These are phyloP conservation scores for Ogataea pilisensis DNA, from an alignment of 805 yeast genomes.

Conservation along the genomic window DNA sequence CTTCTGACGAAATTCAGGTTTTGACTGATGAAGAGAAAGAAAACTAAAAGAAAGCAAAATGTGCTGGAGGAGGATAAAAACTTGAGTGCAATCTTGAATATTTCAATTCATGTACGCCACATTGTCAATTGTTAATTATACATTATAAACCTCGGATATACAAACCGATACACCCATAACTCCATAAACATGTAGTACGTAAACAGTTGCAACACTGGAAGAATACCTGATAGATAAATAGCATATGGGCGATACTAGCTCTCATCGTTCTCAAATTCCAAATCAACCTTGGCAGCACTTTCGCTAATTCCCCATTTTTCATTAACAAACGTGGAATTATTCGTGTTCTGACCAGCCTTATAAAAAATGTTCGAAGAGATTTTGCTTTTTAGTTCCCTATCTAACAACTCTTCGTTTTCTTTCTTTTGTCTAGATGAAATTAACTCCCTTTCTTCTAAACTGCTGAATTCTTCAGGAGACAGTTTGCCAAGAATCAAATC, in stretches of 20 bases:
- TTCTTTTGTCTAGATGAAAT: constrained; percentile 25
- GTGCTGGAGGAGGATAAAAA: too few species aligned
- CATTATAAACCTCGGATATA: too few species aligned
- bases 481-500: constrained; percentile 18
- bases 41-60: too few species aligned
- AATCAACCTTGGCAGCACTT: constrained; percentile 32
- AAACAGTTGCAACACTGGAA: too few species aligned
- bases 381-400: constrained; percentile 28
- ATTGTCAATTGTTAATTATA: too few species aligned
- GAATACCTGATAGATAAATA: too few species aligned
- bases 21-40: background rate
- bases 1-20: too few species aligned
- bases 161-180: too few species aligned
- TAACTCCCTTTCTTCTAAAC: constrained; percentile 20
- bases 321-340: constrained; percentile 22
- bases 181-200: too few species aligned
- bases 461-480: constrained; percentile 19
- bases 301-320: constrained; percentile 35
- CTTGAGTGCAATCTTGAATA: too few species aligned
- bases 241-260: too few species aligned
- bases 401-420: constrained; percentile 27
- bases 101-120: too few species aligned
- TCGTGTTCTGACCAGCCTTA: constrained; percentile 25
- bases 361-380: constrained; percentile 25
- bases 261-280: constrained; percentile 20